Evolutionary conservation across 1,139 yeast species (phyloP).

Genomic region (Casaregolazyma lundiana): DNA sequence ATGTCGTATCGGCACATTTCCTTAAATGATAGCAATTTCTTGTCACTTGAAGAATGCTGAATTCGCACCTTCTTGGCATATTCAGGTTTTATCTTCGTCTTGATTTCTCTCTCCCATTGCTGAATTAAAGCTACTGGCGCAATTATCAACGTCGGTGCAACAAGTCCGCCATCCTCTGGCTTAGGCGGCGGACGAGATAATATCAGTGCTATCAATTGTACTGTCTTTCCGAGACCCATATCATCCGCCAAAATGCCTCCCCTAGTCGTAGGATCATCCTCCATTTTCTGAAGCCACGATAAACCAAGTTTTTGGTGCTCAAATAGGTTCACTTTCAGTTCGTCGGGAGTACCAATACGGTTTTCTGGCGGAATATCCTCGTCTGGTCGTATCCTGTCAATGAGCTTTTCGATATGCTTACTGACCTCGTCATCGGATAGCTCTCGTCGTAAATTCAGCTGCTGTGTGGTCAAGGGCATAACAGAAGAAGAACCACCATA

Average conservation of each 20-base stretch:
- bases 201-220: constrained; percentile 69
- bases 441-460: background rate
- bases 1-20: constrained; percentile 60
- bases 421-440: constrained; percentile 5
- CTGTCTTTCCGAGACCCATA: constrained; percentile 92
- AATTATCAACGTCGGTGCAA: constrained; percentile 59
- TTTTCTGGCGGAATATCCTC: constrained; percentile 45
- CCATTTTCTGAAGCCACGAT: constrained; percentile 73
- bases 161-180: constrained; percentile 8
- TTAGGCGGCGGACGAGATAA: constrained; percentile 47
- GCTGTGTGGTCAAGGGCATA: background rate
- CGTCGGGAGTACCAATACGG: constrained; percentile 65
- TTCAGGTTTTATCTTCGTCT: constrained; percentile 51
- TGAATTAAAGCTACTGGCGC: constrained; percentile 77
- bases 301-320: constrained; percentile 86
- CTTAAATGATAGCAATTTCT: constrained; percentile 35
- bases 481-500: background rate
- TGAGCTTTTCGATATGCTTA: constrained; percentile 38
- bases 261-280: constrained; percentile 49
- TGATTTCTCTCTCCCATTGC: constrained; percentile 81
- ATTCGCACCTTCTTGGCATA: constrained; percentile 48
- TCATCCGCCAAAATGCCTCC: constrained; percentile 92
- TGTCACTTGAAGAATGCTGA: constrained; percentile 51
- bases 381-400: constrained; percentile 63
- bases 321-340: constrained; percentile 57